Evolutionary conservation across 2,329 filamentous ascomycete species (phyloP).

Genomic region (Colletotrichum gloeosporioides): DNA sequence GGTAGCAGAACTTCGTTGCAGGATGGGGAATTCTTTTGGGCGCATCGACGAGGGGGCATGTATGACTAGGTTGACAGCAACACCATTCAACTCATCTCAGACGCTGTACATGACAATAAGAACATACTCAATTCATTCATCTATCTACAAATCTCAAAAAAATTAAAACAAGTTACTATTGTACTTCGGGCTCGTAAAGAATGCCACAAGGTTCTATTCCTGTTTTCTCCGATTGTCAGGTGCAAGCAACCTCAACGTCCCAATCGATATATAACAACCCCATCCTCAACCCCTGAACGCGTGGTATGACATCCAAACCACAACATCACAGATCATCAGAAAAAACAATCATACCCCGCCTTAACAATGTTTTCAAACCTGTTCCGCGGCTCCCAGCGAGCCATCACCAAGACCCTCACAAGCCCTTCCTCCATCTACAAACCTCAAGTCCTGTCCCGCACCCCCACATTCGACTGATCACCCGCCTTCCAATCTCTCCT

Average conservation of each 20-base stretch:
- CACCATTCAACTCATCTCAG: too few relatives aligned
- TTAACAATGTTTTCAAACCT: fast-evolving
- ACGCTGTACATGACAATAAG: not conserved
- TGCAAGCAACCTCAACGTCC: not conserved
- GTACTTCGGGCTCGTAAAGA: not conserved
- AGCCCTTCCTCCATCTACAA: fast-evolving
- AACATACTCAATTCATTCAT: not conserved
- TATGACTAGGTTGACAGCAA: too few relatives aligned
- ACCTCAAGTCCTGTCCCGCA: not conserved
- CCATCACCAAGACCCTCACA: not conserved
- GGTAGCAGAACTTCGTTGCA: too few relatives aligned
- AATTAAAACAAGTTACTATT: not conserved
- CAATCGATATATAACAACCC: not conserved
- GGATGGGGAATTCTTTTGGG: too few relatives aligned
- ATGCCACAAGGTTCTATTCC: not conserved
- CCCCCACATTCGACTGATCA: fast-evolving
- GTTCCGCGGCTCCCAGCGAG: not conserved
- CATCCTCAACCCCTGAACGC: not conserved
- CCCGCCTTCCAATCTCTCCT: not conserved
- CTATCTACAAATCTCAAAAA: not conserved
- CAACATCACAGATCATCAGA: not conserved
- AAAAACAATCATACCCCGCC: fast-evolving
- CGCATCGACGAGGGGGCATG: too few relatives aligned
- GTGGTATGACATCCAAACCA: not conserved
- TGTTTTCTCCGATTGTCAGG: not conserved